Evolutionary conservation across 148 eudicot genomes (phyloP), one percentile per base, ranked within the genome.

Genomic region (Suaeda aralocaspica): DNA sequence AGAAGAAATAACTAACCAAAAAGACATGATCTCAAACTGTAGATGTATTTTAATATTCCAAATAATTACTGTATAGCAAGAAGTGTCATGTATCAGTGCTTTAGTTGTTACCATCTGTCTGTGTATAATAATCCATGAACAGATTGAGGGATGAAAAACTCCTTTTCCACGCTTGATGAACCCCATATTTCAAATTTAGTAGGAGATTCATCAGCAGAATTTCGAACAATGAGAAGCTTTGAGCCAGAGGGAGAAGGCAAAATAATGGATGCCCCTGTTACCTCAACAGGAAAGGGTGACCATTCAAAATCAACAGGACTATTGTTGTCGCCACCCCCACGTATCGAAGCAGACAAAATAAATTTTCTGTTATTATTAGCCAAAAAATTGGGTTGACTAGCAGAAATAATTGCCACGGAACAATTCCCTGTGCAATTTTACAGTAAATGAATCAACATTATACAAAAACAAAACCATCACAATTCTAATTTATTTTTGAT

Each of bases 221-320:
- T 93, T 71, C 89, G 83, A 72, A 93, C 77, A 21, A 87, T 82
- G 24, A 93, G 96, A 76, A 93, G 89, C 82, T 88, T 93, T 67
- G 89, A 85, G 52, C 96, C 91, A 64, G 96, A 90, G 34, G 98
- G 96, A 30, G 98, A 90, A 24, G 95, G 98, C 72, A 87, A 78
- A 41, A 88, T 75, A 11, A 68, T 46, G 21, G 98, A 85, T 42
- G 86, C 95, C 22, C 95, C 90, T 1, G 84, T 68, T 69, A 85
- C 69, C 77, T 93, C 96, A 48, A 87, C 49, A 29, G 98, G 96
- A 82, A 90, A 90, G 46, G 92, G 90, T 6, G 92, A 84, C 98
- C 98, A 93, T 21, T 86, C 82, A 63, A 85, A 90, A 74, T 71
- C 76, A 10, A 83, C 80, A 31, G 74, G 41, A 76, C 66, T n/a